A percentile compares a stretch with the other conserved stretches of the same genome.
Conservation (phyloP, 2,329 filamentous ascomycete genomes). For the Pochonia chlamydosporia region DNA sequence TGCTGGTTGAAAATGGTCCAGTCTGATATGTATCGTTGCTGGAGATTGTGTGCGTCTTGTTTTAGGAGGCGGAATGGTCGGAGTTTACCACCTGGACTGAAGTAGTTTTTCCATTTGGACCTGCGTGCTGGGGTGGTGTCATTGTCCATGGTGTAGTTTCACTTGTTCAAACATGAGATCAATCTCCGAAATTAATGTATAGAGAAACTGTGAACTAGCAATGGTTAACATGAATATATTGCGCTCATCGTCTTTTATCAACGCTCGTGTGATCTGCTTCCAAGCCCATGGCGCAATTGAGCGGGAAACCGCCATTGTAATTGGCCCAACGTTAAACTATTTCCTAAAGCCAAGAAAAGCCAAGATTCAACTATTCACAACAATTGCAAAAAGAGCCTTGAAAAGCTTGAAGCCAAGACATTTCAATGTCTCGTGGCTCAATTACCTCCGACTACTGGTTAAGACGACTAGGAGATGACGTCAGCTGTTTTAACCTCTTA, state of each 20-base stretch:
- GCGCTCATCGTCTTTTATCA: too few species aligned
- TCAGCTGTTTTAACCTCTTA: background rate
- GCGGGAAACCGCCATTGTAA: too few species aligned
- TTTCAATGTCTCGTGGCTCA: background rate
- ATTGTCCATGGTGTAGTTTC: too few species aligned
- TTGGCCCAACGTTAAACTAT: too few species aligned
- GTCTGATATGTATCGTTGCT: slow-evolving; percentile 43
- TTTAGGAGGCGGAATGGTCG: slow-evolving; percentile 47
- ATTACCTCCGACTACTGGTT: background rate
- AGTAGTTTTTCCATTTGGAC: slow-evolving; percentile 11
- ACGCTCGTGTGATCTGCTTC: too few species aligned
- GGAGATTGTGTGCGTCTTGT: slow-evolving; percentile 41
- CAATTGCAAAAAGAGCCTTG: background rate
- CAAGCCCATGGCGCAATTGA: too few species aligned
- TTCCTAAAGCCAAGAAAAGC: slow-evolving; percentile 3
- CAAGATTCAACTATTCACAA: background rate
- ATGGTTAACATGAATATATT: too few species aligned
- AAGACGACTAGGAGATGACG: slow-evolving; percentile 1
- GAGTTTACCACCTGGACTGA: slow-evolving; percentile 35
- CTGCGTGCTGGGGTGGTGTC: background rate
- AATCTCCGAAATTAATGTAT: too few species aligned
- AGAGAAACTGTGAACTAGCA: too few species aligned
- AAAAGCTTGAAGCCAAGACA: background rate
- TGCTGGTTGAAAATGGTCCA: slow-evolving; percentile 59
- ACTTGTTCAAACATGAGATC: too few species aligned